These are phyloP conservation scores for Rubia balearica DNA, from an alignment of 305 asterid species.

Conservation along the genomic window DNA sequence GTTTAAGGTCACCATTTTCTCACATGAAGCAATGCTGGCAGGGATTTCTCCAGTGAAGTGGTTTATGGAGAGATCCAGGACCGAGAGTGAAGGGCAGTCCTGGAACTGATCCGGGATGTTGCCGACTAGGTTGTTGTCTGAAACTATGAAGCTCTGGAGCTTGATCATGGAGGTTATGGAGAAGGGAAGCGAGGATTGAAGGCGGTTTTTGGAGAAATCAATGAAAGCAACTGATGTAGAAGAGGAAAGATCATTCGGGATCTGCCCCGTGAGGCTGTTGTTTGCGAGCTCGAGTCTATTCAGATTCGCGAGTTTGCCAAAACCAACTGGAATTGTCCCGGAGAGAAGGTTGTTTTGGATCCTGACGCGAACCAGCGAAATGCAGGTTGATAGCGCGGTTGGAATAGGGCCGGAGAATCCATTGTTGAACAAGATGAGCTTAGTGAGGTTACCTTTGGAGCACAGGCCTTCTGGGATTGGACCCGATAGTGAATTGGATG, in stretches of 20 bases:
- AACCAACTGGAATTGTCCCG: constrained; percentile 66
- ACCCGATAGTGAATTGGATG: constrained; percentile 65
- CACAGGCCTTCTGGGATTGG: constrained; percentile 53
- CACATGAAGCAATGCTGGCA: constrained; percentile 68
- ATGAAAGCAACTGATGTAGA: constrained; percentile 74
- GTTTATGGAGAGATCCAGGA: constrained; percentile 77
- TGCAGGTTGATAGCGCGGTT: constrained; percentile 44
- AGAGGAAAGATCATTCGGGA: constrained; percentile 58
- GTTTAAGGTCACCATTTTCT: constrained; percentile 56
- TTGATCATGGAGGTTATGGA: constrained; percentile 56
- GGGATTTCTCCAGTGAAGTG: constrained; percentile 60
- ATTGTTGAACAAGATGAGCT: constrained; percentile 81
- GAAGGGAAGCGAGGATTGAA: constrained; percentile 66
- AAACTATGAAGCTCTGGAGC: constrained; percentile 63
- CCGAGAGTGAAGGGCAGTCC: constrained; percentile 66
- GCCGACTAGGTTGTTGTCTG: constrained; percentile 52
- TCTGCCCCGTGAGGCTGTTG: constrained; percentile 66
- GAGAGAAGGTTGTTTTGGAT: constrained; percentile 68
- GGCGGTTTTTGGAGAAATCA: constrained; percentile 63
- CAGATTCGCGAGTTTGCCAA: constrained; percentile 54
- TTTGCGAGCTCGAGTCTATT: constrained; percentile 72
- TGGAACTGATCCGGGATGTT: constrained; percentile 81
- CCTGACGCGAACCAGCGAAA: constrained; percentile 63
- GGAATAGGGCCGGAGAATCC: constrained; percentile 77
- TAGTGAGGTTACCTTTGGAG: constrained; percentile 59